Evolutionary conservation across 2,329 filamentous ascomycete species (phyloP).

Genomic region (Phaeosphaeriaceae sp.): DNA sequence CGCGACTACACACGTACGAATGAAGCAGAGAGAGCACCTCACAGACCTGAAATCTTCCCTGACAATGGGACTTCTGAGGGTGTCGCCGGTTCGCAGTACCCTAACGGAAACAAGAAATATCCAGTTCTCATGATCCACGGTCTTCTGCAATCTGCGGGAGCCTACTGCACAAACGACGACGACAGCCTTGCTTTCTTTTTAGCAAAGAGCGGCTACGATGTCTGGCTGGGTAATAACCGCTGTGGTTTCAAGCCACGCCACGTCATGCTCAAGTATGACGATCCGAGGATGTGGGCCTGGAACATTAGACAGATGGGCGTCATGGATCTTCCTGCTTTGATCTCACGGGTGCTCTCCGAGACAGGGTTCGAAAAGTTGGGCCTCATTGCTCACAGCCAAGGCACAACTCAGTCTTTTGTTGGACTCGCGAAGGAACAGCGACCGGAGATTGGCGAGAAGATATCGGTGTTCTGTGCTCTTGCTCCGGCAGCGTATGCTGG

Average conservation of each 20-base stretch:
- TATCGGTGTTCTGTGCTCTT: constrained; percentile 89
- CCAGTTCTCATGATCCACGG: constrained; percentile 89
- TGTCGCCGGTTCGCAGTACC: constrained; percentile 34
- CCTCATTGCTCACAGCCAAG: constrained; percentile 87
- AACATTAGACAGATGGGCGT: constrained; percentile 94
- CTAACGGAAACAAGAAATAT: constrained; percentile 66
- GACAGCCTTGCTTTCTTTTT: constrained; percentile 90
- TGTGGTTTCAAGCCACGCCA: constrained; percentile 86
- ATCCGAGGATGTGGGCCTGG: constrained; percentile 97
- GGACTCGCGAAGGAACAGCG: constrained; percentile 89
- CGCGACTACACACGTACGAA: constrained; percentile 68
- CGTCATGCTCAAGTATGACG: constrained; percentile 70
- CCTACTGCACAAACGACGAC: constrained; percentile 90
- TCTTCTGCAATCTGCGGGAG: constrained; percentile 83
- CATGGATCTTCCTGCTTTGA: constrained; percentile 82
- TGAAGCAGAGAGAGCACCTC: constrained; percentile 58
- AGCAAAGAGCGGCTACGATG: constrained; percentile 89
- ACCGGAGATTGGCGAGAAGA: constrained; percentile 79
- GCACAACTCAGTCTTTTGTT: constrained; percentile 86
- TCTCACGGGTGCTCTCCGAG: constrained; percentile 78
- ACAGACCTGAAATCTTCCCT: constrained; percentile 69
- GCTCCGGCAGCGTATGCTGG: constrained; percentile 92
- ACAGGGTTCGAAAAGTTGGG: constrained; percentile 85
- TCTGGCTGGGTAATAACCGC: constrained; percentile 94
- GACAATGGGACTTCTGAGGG: constrained; percentile 32